A percentile compares a stretch with the other conserved stretches of the same genome.
Evolutionary conservation across 1,284 basidiomycete species (phyloP).

Genomic region (Leccinum pallidistipes): DNA sequence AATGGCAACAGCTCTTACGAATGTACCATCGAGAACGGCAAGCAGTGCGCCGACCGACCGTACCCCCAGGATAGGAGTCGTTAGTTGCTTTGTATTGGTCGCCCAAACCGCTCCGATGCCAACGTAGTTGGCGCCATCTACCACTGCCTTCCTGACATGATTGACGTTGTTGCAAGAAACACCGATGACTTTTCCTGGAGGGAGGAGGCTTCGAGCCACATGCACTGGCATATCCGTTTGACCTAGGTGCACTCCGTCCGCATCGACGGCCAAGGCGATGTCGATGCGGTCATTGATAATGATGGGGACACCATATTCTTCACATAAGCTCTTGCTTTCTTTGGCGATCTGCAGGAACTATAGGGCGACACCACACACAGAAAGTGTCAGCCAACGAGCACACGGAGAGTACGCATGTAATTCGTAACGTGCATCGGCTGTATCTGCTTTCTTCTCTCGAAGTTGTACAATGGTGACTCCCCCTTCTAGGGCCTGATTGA

Average conservation of each 20-base stretch:
- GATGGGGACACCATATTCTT: constrained; percentile 80
- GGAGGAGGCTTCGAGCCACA: constrained; percentile 71
- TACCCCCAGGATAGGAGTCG: constrained; percentile 58
- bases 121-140: constrained; percentile 77
- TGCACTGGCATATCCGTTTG: constrained; percentile 85
- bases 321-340: constrained; percentile 73
- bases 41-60: constrained; percentile 69
- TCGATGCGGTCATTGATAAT: constrained; percentile 94
- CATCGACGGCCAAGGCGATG: constrained; percentile 76
- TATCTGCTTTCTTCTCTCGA: constrained; percentile 82
- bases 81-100: constrained; percentile 73
- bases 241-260: constrained; percentile 87
- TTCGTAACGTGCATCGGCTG: constrained; percentile 60
- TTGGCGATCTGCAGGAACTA: constrained; percentile 82
- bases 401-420: neutral
- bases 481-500: constrained; percentile 68
- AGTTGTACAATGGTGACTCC: constrained; percentile 91
- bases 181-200: constrained; percentile 74
- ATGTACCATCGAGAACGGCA: constrained; percentile 58
- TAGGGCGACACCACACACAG: neutral
- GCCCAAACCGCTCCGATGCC: constrained; percentile 83
- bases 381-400: neutral
- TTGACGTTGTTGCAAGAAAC: constrained; percentile 75
- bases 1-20: constrained; percentile 77
- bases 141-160: constrained; percentile 58